These are phyloP conservation scores for Roridomyces roridus DNA, from an alignment of 768 basidiomycete genomes.

Conservation along the genomic window DNA sequence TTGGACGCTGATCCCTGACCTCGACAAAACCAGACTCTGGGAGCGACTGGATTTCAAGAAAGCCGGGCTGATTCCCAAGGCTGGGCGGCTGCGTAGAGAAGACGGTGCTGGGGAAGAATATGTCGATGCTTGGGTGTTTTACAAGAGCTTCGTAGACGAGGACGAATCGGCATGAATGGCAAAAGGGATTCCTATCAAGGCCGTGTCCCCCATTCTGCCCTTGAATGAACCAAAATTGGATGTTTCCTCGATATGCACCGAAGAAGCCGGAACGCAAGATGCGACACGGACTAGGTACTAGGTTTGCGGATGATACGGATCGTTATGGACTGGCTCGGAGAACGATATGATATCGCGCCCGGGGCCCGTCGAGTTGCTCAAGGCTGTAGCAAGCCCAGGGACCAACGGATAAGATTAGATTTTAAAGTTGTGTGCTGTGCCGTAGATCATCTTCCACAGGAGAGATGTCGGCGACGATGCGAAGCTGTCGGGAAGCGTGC, in stretches of 20 bases:
- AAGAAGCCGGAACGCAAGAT: not conserved
- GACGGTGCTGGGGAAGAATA: conserved; percentile 85
- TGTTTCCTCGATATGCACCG: not conserved
- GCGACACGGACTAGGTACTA: not conserved
- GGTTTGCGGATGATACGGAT: conserved; percentile 4
- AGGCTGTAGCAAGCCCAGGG: no score
- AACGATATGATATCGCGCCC: not conserved
- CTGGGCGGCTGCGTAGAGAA: conserved; percentile 69
- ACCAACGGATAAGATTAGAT: no score
- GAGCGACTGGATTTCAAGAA: conserved; percentile 81
- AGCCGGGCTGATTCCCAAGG: conserved; percentile 77
- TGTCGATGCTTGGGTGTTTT: conserved; percentile 86
- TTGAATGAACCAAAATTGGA: conserved; percentile 20
- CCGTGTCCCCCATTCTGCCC: not conserved
- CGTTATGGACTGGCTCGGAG: conserved; percentile 21
- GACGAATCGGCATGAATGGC: conserved; percentile 11
- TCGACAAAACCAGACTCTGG: conserved; percentile 68
- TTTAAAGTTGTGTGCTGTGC: no score
- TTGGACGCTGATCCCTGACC: conserved; percentile 6
- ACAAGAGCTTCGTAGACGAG: conserved; percentile 70
- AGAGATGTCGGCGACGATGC: no score
- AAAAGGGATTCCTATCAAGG: no score
- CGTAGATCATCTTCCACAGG: no score
- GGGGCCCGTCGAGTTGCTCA: no score
- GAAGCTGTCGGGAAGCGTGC: no score